phyloP scores from a whole-genome alignment of 768 basidiomycete genomes.

The Crepidotus variabilis region DNA sequence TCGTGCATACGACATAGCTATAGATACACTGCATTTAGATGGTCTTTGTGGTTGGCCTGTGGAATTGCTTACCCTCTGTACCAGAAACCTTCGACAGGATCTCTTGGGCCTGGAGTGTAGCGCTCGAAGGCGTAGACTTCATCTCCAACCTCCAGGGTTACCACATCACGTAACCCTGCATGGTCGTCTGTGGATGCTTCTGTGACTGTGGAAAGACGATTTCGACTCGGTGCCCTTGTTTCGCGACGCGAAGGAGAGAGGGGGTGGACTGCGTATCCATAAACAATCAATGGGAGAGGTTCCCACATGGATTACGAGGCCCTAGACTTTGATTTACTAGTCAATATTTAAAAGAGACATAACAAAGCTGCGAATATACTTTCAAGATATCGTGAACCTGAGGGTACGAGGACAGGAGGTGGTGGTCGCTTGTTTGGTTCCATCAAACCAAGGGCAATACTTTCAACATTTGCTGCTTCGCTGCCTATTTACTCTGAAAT shows the following conservation, averaged over 20 bases:
- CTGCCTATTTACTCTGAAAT: conserved; percentile 24
- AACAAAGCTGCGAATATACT: background rate
- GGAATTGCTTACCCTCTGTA: conserved; percentile 79
- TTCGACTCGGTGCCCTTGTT: conserved; percentile 55
- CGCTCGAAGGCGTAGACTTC: conserved; percentile 97
- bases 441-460: conserved; percentile 4
- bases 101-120: conserved; percentile 70
- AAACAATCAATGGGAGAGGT: conserved; percentile 65
- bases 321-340: background rate
- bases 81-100: conserved; percentile 75
- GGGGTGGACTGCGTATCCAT: conserved; percentile 88
- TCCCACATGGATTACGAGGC: conserved; percentile 39
- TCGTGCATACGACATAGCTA: conserved; percentile 86
- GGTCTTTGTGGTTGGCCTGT: conserved; percentile 7
- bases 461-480: conserved; percentile 11
- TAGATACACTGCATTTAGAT: conserved; percentile 4
- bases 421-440: background rate
- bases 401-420: conserved; percentile 1
- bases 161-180: conserved; percentile 67
- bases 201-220: conserved; percentile 58
- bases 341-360: background rate
- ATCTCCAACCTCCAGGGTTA: conserved; percentile 89
- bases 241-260: conserved; percentile 73
- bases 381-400: conserved; percentile 1
- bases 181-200: conserved; percentile 63